Evolutionary conservation across 1,284 basidiomycete species (phyloP).

Genomic region (Macrocybe sp.): DNA sequence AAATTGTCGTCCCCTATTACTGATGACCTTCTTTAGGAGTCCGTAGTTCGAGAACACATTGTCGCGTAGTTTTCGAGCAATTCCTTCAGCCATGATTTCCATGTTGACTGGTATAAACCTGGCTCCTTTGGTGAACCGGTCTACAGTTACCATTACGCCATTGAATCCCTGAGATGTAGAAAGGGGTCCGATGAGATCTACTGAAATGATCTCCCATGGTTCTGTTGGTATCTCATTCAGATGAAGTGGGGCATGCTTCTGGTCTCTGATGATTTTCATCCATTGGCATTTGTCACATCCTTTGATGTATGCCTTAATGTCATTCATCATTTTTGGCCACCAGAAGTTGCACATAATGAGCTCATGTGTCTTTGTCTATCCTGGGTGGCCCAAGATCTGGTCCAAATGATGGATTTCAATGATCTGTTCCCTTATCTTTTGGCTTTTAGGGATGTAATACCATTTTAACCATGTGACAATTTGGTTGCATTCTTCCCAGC

Average conservation of each 20-base stretch:
- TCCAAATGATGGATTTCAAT: constrained; percentile 23
- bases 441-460: constrained; percentile 21
- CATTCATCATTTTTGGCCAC: constrained; percentile 23
- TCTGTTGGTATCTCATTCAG: not conserved
- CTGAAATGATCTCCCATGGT: not conserved
- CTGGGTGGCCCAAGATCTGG: constrained; percentile 29
- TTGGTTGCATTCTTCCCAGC: constrained; percentile 19
- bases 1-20: constrained; percentile 22
- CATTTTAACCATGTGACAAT: constrained; percentile 17
- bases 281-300: not conserved
- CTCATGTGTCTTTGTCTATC: constrained; percentile 20
- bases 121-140: constrained; percentile 35
- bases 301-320: not conserved
- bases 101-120: constrained; percentile 29
- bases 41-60: constrained; percentile 16
- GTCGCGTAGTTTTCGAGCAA: constrained; percentile 21
- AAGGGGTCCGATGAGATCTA: constrained; percentile 27
- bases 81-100: constrained; percentile 12
- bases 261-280: not conserved
- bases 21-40: constrained; percentile 20
- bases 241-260: not conserved
- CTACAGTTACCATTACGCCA: constrained; percentile 26
- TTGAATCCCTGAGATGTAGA: constrained; percentile 26
- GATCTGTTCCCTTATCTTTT: constrained; percentile 17
- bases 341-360: constrained; percentile 23